Base-by-base conservation (phyloP, 352 stramenopile genomes). In the Globisporangium apiculatum region DNA sequence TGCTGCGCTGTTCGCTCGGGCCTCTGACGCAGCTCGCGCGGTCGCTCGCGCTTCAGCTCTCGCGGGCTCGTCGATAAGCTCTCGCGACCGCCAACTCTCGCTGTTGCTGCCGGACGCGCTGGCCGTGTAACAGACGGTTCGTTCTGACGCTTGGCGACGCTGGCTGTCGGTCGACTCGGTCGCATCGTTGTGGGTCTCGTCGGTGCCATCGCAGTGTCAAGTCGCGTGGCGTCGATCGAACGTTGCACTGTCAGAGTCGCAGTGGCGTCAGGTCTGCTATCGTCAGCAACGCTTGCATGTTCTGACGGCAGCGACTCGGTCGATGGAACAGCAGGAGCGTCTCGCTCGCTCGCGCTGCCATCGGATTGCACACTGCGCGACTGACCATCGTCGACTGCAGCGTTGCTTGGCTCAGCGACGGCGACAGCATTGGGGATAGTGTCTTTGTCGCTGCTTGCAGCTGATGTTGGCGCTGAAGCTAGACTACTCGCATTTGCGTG, bases 21-120 rank as follows among this genome's bases (percentile, higher is more conserved):
- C 41, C 51, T 55, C 37, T 50, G 11, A 7, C 60, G 60, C 45
- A 65, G 24, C 14, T 65, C 60, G 8, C 42, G 53, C 3, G 62
- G 61, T 14, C 47, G 57, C 31, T 60, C 53, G 5, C 57, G 61
- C 14, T 53, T 52, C 50, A 54, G 11, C 10, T 38, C n/a, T 1
- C 10, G n/a, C 17, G 47, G 35, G 17, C 45, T 17, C 42, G 24
- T 31, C 24, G 24, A 31, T 31, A 31, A n/a, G 45, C 24, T 24
- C 7, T 49, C n/a, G 15, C 5, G 45, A 11, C 17, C 17, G 45
- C 24, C 15, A 35, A 17, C 7, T 1, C 5, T 4, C 14, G 14
- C 45, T 31, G 17, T 5, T 24, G 54, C 15, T 40, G 12, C 35
- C 49, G 24, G 53, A 40, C 41, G 53, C 17, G 8, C 15, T 45